Evolutionary conservation across 2,329 filamentous ascomycete genomes (phyloP).

Genomic region (Pseudodiploospora longispora): DNA sequence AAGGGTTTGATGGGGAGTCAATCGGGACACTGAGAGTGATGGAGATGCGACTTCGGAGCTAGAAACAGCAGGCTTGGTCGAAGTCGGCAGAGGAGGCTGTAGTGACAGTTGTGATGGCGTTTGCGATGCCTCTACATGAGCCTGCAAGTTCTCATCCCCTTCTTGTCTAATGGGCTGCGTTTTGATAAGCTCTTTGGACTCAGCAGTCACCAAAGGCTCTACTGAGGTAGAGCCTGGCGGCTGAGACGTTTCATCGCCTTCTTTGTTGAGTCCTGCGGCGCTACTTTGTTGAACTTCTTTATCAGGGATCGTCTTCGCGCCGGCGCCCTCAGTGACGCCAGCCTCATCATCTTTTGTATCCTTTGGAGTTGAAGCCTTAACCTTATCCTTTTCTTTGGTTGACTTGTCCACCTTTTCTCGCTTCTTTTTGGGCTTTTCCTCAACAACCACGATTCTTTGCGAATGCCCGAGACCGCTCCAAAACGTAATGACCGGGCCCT

Average conservation of each 20-base stretch:
- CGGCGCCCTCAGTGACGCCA: constrained; percentile 7
- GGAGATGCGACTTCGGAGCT: no score
- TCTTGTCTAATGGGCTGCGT: no score
- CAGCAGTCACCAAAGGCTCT: no score
- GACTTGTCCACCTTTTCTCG: constrained; percentile 32
- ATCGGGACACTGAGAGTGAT: no score
- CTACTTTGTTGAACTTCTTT: constrained; percentile 1
- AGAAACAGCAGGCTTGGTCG: no score
- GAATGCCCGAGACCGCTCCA: constrained; percentile 87
- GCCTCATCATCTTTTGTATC: constrained; percentile 12
- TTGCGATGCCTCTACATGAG: no score
- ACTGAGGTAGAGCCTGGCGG: no score
- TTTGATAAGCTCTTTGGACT: no score
- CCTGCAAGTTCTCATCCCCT: no score
- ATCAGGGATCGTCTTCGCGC: not conserved
- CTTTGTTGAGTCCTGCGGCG: no score
- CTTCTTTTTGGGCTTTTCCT: constrained; percentile 55
- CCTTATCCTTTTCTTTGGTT: constrained; percentile 21
- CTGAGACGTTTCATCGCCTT: no score
- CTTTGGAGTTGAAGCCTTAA: constrained; percentile 11
- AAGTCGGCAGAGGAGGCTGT: not conserved
- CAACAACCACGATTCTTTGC: constrained; percentile 55
- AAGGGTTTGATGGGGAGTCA: no score
- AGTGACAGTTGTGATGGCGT: not conserved
- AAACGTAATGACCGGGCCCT: constrained; percentile 82